Conservation (phyloP, 805 yeast species). For the Blastobotrys mokoenaii region DNA sequence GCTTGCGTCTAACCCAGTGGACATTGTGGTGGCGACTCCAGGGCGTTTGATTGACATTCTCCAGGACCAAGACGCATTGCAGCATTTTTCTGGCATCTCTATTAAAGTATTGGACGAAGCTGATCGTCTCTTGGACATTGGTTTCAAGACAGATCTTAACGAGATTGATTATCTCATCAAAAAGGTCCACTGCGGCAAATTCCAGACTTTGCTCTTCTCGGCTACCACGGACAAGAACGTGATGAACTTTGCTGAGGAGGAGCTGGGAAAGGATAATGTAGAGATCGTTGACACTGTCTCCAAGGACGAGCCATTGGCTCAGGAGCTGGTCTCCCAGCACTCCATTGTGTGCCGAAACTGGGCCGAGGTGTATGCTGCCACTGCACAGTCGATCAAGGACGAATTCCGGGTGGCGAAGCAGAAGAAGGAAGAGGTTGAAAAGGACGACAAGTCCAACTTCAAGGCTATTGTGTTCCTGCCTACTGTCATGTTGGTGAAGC, state of each 20-base stretch:
- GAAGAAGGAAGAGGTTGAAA: slow-evolving; percentile 1
- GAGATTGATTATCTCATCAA: slow-evolving; percentile 46
- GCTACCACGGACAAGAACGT: slow-evolving; percentile 79
- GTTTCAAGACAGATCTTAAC: slow-evolving; percentile 61
- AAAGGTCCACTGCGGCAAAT: slow-evolving; percentile 23
- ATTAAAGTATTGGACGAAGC: slow-evolving; percentile 85
- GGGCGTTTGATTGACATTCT: slow-evolving; percentile 70
- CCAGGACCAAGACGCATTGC: slow-evolving; percentile 34
- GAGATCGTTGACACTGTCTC: slow-evolving; percentile 60
- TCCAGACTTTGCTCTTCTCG: slow-evolving; percentile 68
- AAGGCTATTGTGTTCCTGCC: slow-evolving; percentile 82
- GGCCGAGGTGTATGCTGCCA: slow-evolving; percentile 52
- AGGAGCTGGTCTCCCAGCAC: slow-evolving; percentile 67
- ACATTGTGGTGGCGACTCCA: slow-evolving; percentile 79
- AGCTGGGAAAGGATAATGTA: slow-evolving; percentile 26
- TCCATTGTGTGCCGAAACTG: slow-evolving; percentile 46
- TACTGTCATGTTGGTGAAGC: slow-evolving; percentile 61
- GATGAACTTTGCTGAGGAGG: slow-evolving; percentile 50
- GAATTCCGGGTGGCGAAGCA: slow-evolving; percentile 28
- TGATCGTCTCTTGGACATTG: slow-evolving; percentile 74
- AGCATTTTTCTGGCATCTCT: slow-evolving; percentile 44
- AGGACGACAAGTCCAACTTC: slow-evolving; percentile 30
- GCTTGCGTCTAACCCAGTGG: slow-evolving; percentile 22
- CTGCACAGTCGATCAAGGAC: slow-evolving; percentile 38
- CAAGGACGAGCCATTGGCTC: slow-evolving; percentile 64